Conservation (phyloP, 2,329 filamentous ascomycete genomes). For the Dactylellina haptotyla region DNA sequence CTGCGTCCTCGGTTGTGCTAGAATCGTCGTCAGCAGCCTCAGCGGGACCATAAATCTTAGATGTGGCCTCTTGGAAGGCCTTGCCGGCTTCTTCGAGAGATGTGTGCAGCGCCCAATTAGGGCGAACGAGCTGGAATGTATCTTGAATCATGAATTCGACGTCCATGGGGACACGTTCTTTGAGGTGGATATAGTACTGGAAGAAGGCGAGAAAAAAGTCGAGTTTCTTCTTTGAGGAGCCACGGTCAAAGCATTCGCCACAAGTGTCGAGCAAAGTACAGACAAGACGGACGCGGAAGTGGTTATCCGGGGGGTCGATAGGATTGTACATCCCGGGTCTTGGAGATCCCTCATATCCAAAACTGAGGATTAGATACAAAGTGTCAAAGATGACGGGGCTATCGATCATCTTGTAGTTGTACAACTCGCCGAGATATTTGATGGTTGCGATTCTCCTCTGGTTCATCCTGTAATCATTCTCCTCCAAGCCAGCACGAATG, state of each 20-base stretch:
- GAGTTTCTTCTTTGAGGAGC: constrained; percentile 92
- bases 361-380: constrained; percentile 92
- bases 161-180: constrained; percentile 91
- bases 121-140: constrained; percentile 82
- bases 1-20: constrained; percentile 68
- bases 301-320: constrained; percentile 90
- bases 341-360: constrained; percentile 87
- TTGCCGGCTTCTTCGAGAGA: constrained; percentile 84
- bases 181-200: constrained; percentile 94
- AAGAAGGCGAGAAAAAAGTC: constrained; percentile 98
- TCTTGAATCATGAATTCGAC: constrained; percentile 97
- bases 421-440: constrained; percentile 94
- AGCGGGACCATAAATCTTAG: constrained; percentile 84
- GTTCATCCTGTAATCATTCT: constrained; percentile 97
- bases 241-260: constrained; percentile 94
- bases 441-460: constrained; percentile 94
- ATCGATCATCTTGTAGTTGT: constrained; percentile 97
- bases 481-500: constrained; percentile 85
- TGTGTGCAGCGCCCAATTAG: constrained; percentile 88
- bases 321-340: constrained; percentile 78
- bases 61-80: constrained; percentile 85
- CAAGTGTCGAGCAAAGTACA: constrained; percentile 93
- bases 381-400: constrained; percentile 95
- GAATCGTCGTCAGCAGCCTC: constrained; percentile 76
- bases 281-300: constrained; percentile 90